Conservation (phyloP, 805 yeast species). For the Candida nonsorbophila region DNA sequence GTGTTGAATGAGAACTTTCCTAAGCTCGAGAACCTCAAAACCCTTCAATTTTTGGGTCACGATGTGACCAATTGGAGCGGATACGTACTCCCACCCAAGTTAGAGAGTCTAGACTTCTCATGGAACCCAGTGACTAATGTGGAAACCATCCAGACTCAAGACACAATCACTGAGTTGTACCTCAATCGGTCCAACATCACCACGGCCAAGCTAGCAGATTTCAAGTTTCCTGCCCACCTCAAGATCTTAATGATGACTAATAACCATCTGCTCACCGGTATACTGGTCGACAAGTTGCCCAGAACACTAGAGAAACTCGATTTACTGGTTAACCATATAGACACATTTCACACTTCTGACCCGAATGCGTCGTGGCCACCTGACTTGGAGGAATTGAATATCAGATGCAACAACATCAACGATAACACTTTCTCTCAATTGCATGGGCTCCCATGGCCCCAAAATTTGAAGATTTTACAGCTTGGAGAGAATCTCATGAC, state of each 20-base stretch:
- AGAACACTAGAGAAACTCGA: slow-evolving; percentile 24
- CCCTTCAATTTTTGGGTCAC: slow-evolving; percentile 30
- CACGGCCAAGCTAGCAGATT: slow-evolving; percentile 3
- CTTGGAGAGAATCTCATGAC: slow-evolving; percentile 6
- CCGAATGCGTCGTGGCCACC: slow-evolving; percentile 12
- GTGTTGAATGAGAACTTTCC: slow-evolving; percentile 5
- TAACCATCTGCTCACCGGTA: slow-evolving; percentile 17
- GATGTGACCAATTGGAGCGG: slow-evolving; percentile 22
- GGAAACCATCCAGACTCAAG: slow-evolving; percentile 18
- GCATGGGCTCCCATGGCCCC: slow-evolving; percentile 6
- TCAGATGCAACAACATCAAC: slow-evolving; percentile 8
- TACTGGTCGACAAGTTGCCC: slow-evolving; percentile 15
- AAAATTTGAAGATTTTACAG: slow-evolving; percentile 6
- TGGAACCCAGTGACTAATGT: slow-evolving; percentile 24
- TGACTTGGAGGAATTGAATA: slow-evolving; percentile 16
- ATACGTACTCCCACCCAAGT: slow-evolving; percentile 18
- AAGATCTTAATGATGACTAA: slow-evolving; percentile 28
- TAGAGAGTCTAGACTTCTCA: slow-evolving; percentile 28
- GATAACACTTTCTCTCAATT: slow-evolving; percentile 1
- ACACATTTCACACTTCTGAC: slow-evolving; percentile 5
- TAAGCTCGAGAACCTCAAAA: slow-evolving; percentile 11
- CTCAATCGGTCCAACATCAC: slow-evolving; percentile 24
- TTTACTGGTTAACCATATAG: slow-evolving; percentile 18
- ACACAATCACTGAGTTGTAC: slow-evolving; percentile 18
- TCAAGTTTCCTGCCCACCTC: slow-evolving; percentile 15